Evolutionary conservation across 139 green algal genomes (phyloP), one percentile per base, ranked within the genome.

Genomic region (Chlorella sp.): DNA sequence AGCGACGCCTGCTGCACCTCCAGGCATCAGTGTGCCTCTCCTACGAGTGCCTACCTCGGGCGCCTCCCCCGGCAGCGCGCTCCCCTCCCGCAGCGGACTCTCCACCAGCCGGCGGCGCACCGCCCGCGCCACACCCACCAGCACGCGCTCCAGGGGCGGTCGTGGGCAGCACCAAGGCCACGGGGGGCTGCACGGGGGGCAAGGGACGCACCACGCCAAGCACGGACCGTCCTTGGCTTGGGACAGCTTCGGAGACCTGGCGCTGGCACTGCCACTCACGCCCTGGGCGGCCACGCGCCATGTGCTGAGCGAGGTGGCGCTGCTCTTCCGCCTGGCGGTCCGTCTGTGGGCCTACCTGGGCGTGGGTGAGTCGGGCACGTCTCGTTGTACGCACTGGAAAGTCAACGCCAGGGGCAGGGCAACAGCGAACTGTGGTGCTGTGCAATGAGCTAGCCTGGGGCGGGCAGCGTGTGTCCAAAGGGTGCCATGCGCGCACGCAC

Each of bases 261-360:
- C 59, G n/a, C 24, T 32, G 14, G 26, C 59, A n/a, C 59, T 32
- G 14, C 22, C 59, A 64, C 24, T 32, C 20, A 64, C 59, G n/a
- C 59, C 22, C 17, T 32, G 22, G 59, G 14, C 6, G 20, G 23
- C 22, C 59, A 64, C 26, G 24, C 22, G 59, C 59, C 22, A 30
- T 35, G 62, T 27, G 31, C 26, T 77, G 2, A 55, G 3, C 3
- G 75, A 85, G 68, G 33, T 51, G 3, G n/a, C 70, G 14, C 66
- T 86, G 29, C 69, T 82, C 4, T 0, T 75, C 0, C 35, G 59
- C 0, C 80, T 86, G 17, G 79, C 78, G 2, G 29, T 85, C 2
- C 75, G 72, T 0, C 78, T 89, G 0, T 82, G 59, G 67, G 51
- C 36, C 0, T 86, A 88, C 69, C 73, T 88, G 0, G 83, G 83